These are phyloP conservation scores for Chenopodium album DNA, from an alignment of 148 eudicot species.

Conservation along the genomic window DNA sequence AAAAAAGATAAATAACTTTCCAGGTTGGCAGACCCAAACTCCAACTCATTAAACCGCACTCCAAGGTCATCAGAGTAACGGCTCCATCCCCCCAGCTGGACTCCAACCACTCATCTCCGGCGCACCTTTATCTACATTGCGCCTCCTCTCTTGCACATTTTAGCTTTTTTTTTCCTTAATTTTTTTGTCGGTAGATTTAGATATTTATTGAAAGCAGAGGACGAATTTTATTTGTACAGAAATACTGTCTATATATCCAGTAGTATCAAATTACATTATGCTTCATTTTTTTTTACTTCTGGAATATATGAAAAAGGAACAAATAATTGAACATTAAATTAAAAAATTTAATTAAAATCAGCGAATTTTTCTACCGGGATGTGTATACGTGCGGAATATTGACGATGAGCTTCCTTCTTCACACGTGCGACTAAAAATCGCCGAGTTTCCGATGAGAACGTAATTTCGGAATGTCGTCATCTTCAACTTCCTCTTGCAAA, in stretches of 20 bases:
- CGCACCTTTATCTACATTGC: not conserved
- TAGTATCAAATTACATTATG: conserved; percentile 1
- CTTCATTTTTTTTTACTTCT: not conserved
- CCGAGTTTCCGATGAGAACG: conserved; percentile 36
- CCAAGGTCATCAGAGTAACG: conserved; percentile 21
- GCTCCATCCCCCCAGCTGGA: conserved; percentile 24
- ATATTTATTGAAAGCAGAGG: not conserved
- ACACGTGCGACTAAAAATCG: conserved; percentile 25
- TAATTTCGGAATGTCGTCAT: conserved; percentile 12
- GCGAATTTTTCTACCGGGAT: conserved; percentile 9
- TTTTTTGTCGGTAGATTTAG: conserved; percentile 7
- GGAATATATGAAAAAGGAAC: not conserved
- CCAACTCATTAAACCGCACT: conserved; percentile 13
- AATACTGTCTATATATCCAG: conserved; percentile 13
- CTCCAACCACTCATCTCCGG: conserved; percentile 13
- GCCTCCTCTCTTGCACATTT: not conserved
- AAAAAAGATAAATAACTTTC: conserved; percentile 1
- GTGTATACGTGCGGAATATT: conserved; percentile 16
- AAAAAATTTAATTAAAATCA: not conserved
- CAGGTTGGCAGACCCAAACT: conserved; percentile 27
- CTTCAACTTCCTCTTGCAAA: conserved; percentile 27
- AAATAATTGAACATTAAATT: not conserved
- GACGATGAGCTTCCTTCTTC: conserved; percentile 14
- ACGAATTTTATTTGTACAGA: conserved; percentile 16
- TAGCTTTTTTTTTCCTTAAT: not conserved